Evolutionary conservation across 1,284 basidiomycete genomes (phyloP), one percentile per base, ranked within the genome.

Genomic region (Naganishia sp.): DNA sequence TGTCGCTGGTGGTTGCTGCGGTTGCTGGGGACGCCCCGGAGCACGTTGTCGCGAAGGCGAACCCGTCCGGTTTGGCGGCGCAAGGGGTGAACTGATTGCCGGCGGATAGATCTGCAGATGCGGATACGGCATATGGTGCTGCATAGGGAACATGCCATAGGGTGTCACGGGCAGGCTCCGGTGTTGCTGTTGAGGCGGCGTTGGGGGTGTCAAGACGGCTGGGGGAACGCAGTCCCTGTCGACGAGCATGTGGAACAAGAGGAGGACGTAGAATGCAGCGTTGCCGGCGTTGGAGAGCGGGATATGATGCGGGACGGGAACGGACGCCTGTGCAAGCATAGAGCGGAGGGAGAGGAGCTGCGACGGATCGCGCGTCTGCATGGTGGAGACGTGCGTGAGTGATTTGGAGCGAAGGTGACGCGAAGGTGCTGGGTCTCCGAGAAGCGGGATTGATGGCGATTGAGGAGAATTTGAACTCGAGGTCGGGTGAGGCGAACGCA

Each of bases 251-350:
- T 81, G 79, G 68, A 81, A 80, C 2, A 77, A 75, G 15, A 80
- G 70, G 13, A 81, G 69, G 0, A 79, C 77, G 71, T 80, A 80
- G 68, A 79, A 81, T 3, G 79, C 78, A 15, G 79, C 77, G 69
- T 81, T 81, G 1, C 79, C 79, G 13, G 79, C 75, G 68, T 81
- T 81, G 31, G 77, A 76, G 28, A 81, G 70, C 3, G 79, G 79
- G 0, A 74, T 74, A 43, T 75, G 76, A 16, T 69, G 73, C 0
- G 77, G 73, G 15, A 78, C 71, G 7, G 78, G 78, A n/a, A 80
- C 78, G 56, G 78, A 76, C 10, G 79, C 68, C 25, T 76, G 74
- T 53, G 76, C 73, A 0, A 79, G 70, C 15, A 80, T 70, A 6
- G 73, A 67, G 0, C 71, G 70, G 18, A 80, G 72, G 1, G 73